Base-by-base conservation (phyloP, 2,329 filamentous ascomycete genomes). In the Fusarium haematococcum region DNA sequence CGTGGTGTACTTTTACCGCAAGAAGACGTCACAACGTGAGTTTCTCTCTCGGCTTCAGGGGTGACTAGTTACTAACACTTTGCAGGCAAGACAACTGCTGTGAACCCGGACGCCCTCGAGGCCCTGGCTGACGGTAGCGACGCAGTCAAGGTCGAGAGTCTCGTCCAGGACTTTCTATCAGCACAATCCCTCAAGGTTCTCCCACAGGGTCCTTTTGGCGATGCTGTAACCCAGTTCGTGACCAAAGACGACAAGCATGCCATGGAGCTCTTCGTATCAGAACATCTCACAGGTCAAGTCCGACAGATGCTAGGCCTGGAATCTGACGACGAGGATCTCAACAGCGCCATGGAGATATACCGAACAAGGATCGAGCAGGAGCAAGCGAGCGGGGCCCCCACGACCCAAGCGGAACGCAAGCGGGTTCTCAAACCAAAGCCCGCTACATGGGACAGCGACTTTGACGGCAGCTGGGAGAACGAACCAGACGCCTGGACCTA, bases 231-330 rank as follows among this genome's bases (percentile, higher is more conserved):
- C 56, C 94, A 97, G 70, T 99, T 97, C 78, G 95, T 99, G 30
- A 92, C 95, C 81, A 98, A 98, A 76, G 95, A 98, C 75, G 97
- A 99, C 84, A 97, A 95, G 80, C 92, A 97, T 77, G 95, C 95
- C 4, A 95, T 98, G 91, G 91, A 95, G 79, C 86, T 91, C 50
- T 96, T 96, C 77, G 92, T 96, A 11, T 90, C 89, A 25, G 92
- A 95, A 35, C 93, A 92, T 16, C 85, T 96, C 3, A 87, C 90
- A 3, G 90, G 88, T 25, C 93, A 95, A 78, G 89, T 95, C 20
- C 91, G 91, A 75, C 89, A 93, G 71, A 87, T 96, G 78, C 85
- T 95, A 37, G 85, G 87, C 1, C 84, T 94, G 7, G 90, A 93
- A 54, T 86, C 89, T 0, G 91, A 93, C 23, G 90, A 92, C 35